Conservation (phyloP, 108 stramenopile species). For the Stephanodiscus triporus region DNA sequence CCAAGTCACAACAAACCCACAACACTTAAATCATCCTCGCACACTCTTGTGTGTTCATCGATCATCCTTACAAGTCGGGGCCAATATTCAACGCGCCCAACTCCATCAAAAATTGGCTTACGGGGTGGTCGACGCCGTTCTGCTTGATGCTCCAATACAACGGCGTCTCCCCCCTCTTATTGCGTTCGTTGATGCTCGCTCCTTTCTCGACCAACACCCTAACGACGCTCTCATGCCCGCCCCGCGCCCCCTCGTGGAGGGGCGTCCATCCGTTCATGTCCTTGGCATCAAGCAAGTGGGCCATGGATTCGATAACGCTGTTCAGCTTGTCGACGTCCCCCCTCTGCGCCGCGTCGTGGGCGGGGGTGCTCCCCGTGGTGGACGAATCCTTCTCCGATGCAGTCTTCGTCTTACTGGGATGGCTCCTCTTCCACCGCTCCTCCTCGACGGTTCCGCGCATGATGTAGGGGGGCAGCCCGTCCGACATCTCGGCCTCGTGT, state of each 20-base stretch:
- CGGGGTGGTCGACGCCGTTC: slow-evolving; percentile 67
- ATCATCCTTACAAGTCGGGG: slow-evolving; percentile 69
- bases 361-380: slow-evolving; percentile 66
- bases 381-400: slow-evolving; percentile 39
- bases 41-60: too few species aligned
- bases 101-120: slow-evolving; percentile 63
- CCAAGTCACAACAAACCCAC: too few species aligned
- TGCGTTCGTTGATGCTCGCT: slow-evolving; percentile 73
- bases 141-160: slow-evolving; percentile 73
- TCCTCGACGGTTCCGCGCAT: slow-evolving; percentile 67
- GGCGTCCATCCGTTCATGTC: slow-evolving; percentile 90
- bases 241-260: slow-evolving; percentile 79
- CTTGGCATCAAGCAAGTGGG: slow-evolving; percentile 60
- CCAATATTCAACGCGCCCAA: slow-evolving; percentile 76
- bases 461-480: slow-evolving; percentile 78
- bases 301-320: slow-evolving; percentile 53
- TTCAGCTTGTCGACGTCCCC: slow-evolving; percentile 63
- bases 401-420: slow-evolving; percentile 48
- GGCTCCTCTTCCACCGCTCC: slow-evolving; percentile 55
- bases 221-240: slow-evolving; percentile 77
- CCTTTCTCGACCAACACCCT: slow-evolving; percentile 71
- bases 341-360: slow-evolving; percentile 68
- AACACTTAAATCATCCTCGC: too few species aligned
- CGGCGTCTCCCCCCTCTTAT: slow-evolving; percentile 55
- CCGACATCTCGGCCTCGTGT: slow-evolving; percentile 59